phyloP scores from a whole-genome alignment of 1,284 basidiomycete species.

The Dichomitus squalens region DNA sequence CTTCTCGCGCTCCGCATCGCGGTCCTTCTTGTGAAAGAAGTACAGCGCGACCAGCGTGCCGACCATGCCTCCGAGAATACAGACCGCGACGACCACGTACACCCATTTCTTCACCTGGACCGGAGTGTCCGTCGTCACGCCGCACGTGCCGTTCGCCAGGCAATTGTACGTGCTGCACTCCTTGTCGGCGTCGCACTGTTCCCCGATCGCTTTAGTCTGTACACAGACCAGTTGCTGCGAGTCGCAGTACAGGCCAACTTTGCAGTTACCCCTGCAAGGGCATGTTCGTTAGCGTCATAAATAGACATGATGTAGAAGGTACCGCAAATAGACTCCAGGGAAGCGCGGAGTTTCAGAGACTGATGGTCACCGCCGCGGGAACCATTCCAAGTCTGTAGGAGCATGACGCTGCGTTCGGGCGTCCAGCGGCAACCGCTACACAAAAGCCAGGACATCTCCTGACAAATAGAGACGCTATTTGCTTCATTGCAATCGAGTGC shows the following conservation, averaged over 20 bases:
- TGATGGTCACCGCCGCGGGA: too few species aligned
- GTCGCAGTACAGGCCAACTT: slow-evolving; percentile 74
- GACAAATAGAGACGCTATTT: too few species aligned
- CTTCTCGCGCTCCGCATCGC: slow-evolving; percentile 77
- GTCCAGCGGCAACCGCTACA: too few species aligned
- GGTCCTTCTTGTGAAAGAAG: slow-evolving; percentile 69
- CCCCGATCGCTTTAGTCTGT: slow-evolving; percentile 56
- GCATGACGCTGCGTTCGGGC: too few species aligned
- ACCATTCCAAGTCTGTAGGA: too few species aligned
- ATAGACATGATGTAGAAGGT: not conserved
- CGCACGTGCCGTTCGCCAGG: slow-evolving; percentile 61
- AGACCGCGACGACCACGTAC: slow-evolving; percentile 72
- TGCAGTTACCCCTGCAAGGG: slow-evolving; percentile 62
- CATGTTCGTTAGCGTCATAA: not conserved
- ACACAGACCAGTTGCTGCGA: slow-evolving; percentile 60
- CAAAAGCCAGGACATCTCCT: too few species aligned
- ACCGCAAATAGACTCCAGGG: not conserved
- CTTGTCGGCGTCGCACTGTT: slow-evolving; percentile 75
- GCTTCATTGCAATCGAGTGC: too few species aligned
- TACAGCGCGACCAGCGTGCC: slow-evolving; percentile 70
- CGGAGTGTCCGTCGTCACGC: slow-evolving; percentile 59
- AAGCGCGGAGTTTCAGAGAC: not conserved
- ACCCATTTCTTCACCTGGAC: slow-evolving; percentile 68
- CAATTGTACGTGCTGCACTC: slow-evolving; percentile 86
- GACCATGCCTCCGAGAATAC: slow-evolving; percentile 74